Percentiles rank a stretch among this genome's conserved stretches.
These are phyloP conservation scores for Kluyveromyces starmeri DNA, from an alignment of 805 yeast genomes.

Conservation along the genomic window DNA sequence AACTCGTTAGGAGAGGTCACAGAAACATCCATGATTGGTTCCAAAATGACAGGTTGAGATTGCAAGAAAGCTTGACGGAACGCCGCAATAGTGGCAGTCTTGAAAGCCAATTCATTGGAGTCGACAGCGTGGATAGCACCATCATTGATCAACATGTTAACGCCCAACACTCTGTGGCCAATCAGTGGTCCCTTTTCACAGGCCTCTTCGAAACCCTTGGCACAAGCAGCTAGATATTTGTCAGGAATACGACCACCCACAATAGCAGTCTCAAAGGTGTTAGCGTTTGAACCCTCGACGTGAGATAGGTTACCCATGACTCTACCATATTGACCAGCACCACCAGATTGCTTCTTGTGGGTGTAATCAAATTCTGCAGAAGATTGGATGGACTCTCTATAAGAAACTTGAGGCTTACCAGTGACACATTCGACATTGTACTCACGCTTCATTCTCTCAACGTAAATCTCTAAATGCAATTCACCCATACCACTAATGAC, in stretches of 20 bases:
- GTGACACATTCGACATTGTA: conserved; percentile 91
- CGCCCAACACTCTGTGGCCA: conserved; percentile 91
- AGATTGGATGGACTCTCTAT: conserved; percentile 80
- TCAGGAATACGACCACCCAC: conserved; percentile 98
- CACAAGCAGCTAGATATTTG: conserved; percentile 88
- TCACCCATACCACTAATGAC: conserved; percentile 96
- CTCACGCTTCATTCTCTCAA: conserved; percentile 96
- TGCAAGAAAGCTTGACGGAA: conserved; percentile 83
- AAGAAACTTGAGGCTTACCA: conserved; percentile 97
- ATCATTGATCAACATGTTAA: conserved; percentile 86
- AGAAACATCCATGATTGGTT: conserved; percentile 92
- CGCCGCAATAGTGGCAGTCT: conserved; percentile 85
- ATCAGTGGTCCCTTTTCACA: conserved; percentile 93
- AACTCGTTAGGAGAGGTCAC: conserved; percentile 94
- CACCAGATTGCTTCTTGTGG: conserved; percentile 97
- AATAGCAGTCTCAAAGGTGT: conserved; percentile 74
- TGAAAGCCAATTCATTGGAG: conserved; percentile 91
- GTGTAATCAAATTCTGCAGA: conserved; percentile 81
- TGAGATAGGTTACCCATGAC: conserved; percentile 78
- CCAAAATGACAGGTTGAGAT: conserved; percentile 81
- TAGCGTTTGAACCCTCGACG: conserved; percentile 40
- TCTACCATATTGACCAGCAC: conserved; percentile 98
- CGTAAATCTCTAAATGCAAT: conserved; percentile 92
- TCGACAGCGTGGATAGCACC: conserved; percentile 98
- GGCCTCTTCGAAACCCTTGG: conserved; percentile 90